These are phyloP conservation scores for Neltuma alba DNA, from an alignment of 306 rosid species.

Conservation along the genomic window DNA sequence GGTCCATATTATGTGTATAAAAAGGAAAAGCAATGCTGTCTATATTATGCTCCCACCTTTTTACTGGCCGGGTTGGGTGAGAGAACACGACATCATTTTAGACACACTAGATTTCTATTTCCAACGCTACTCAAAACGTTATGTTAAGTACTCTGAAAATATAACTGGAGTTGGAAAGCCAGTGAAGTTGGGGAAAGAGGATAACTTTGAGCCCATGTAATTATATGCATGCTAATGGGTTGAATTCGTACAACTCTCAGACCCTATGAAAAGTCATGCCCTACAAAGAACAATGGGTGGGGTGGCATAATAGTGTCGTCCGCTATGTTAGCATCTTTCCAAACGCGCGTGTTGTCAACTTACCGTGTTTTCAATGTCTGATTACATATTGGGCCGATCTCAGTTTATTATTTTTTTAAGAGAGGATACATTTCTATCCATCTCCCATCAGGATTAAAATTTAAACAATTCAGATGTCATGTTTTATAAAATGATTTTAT, in stretches of 20 bases:
- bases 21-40: too few relatives aligned
- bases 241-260: neutral
- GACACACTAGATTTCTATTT: neutral
- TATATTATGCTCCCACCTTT: neutral
- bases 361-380: neutral
- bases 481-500: too few relatives aligned
- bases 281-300: neutral
- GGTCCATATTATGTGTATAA: too few relatives aligned
- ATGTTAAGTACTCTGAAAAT: too few relatives aligned
- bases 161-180: neutral
- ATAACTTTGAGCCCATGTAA: neutral
- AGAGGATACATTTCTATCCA: too few relatives aligned
- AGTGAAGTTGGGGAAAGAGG: neutral
- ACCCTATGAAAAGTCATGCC: constrained; percentile 19
- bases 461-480: too few relatives aligned
- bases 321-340: neutral
- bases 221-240: constrained; percentile 8
- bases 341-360: neutral
- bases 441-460: too few relatives aligned
- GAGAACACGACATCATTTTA: neutral
- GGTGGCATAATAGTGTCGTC: constrained; percentile 5
- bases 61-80: neutral
- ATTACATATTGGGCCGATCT: constrained; percentile 1
- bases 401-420: neutral
- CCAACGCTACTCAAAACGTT: neutral